Evolutionary conservation across 202 grass and related monocot genomes (phyloP).

Genomic region (Panicum hallii): DNA sequence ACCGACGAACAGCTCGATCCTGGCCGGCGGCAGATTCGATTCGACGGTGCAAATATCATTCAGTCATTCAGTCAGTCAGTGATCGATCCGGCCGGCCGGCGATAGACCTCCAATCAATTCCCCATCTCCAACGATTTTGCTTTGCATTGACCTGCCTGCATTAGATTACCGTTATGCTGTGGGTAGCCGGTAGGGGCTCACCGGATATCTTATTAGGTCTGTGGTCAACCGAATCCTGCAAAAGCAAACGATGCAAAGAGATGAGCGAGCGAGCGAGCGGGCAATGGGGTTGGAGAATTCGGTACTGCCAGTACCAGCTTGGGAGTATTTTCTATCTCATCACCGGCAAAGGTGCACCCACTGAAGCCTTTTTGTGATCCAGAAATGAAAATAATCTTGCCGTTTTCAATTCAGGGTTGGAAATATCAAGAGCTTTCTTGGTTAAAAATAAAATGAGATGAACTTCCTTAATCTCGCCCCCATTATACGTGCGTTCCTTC

Average conservation of each 20-base stretch:
- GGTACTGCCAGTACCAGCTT: conserved; percentile 28
- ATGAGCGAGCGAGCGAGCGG: too few relatives aligned
- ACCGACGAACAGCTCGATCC: not conserved
- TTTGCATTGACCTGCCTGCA: not conserved
- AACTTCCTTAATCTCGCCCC: not conserved
- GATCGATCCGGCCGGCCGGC: not conserved
- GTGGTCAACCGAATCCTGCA: conserved; percentile 33
- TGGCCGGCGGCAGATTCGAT: conserved; percentile 17
- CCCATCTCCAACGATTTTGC: not conserved
- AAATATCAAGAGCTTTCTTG: not conserved
- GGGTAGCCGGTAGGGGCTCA: not conserved
- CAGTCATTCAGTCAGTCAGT: conserved; percentile 4
- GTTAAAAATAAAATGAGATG: not conserved
- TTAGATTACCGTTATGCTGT: not conserved
- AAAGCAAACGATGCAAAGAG: conserved; percentile 43
- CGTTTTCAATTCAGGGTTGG: not conserved
- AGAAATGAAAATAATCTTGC: not conserved
- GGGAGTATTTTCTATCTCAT: conserved; percentile 43
- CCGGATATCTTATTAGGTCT: not conserved
- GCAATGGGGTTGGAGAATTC: not conserved
- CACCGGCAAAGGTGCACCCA: conserved; percentile 33
- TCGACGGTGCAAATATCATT: not conserved
- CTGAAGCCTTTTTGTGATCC: not conserved
- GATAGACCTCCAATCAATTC: not conserved
- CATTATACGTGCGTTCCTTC: not conserved